A percentile compares a stretch with the other conserved stretches of the same genome.
phyloP scores from a whole-genome alignment of 1,284 basidiomycete genomes.

The Kwoniella shivajii region DNA sequence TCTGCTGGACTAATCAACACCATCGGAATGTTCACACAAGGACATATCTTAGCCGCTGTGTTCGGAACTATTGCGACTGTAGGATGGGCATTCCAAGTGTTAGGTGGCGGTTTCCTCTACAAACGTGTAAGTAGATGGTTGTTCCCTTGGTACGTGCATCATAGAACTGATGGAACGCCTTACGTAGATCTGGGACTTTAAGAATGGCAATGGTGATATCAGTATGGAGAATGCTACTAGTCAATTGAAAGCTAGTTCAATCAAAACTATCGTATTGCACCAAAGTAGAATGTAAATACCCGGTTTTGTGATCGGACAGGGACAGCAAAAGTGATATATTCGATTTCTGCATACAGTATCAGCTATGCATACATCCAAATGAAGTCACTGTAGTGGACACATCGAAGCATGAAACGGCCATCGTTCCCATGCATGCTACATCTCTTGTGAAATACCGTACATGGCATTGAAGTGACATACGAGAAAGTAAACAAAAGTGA shows the following conservation, averaged over 20 bases:
- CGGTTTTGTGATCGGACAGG: not conserved
- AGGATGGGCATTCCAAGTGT: slow-evolving; percentile 81
- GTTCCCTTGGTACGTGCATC: not conserved
- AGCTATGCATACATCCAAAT: not conserved
- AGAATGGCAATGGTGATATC: slow-evolving; percentile 53
- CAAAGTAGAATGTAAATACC: slow-evolving; percentile 35
- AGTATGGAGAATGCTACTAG: slow-evolving; percentile 47
- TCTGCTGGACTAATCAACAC: slow-evolving; percentile 94
- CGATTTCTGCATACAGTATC: not conserved
- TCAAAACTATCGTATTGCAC: slow-evolving; percentile 49
- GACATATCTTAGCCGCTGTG: slow-evolving; percentile 68
- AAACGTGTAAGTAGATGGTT: slow-evolving; percentile 35
- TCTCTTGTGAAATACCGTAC: not conserved
- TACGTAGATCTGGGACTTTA: slow-evolving; percentile 52
- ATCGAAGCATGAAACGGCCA: too few species aligned
- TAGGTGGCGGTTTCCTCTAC: slow-evolving; percentile 51
- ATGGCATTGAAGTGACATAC: not conserved
- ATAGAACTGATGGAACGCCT: not conserved
- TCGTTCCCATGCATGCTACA: not conserved
- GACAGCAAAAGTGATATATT: not conserved
- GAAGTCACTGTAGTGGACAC: too few species aligned
- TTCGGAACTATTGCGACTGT: slow-evolving; percentile 76
- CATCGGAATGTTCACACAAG: slow-evolving; percentile 68
- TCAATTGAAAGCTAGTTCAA: slow-evolving; percentile 46
- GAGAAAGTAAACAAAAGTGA: slow-evolving; percentile 16